Evolutionary conservation across 2,329 filamentous ascomycete species (phyloP).

Genomic region (Setomelanomma holmii): DNA sequence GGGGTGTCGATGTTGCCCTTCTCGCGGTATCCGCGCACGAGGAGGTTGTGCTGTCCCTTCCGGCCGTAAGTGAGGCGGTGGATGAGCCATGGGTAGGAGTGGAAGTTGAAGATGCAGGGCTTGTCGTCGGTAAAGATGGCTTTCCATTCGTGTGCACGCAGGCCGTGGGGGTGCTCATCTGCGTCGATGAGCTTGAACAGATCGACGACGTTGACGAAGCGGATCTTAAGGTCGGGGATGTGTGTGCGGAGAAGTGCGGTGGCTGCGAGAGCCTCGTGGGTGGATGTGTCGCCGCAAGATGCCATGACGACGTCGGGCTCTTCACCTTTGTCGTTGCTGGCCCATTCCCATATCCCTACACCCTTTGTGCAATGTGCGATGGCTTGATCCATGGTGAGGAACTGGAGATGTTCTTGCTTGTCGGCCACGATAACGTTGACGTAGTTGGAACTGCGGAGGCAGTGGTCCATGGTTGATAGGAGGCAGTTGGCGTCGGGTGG

Average conservation of each 20-base stretch:
- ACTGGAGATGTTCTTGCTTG: constrained; percentile 81
- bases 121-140: constrained; percentile 75
- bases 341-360: constrained; percentile 78
- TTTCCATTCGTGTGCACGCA: constrained; percentile 65
- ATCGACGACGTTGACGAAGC: constrained; percentile 81
- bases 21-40: constrained; percentile 81
- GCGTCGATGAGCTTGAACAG: constrained; percentile 79
- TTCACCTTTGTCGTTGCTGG: constrained; percentile 71
- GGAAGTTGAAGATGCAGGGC: constrained; percentile 84
- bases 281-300: constrained; percentile 76
- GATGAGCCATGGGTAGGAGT: constrained; percentile 81
- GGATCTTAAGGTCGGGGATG: constrained; percentile 75
- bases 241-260: constrained; percentile 75
- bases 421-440: constrained; percentile 83
- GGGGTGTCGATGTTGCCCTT: constrained; percentile 87
- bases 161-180: constrained; percentile 74
- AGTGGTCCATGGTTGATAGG: constrained; percentile 78
- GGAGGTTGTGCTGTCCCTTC: constrained; percentile 70
- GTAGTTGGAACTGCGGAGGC: constrained; percentile 75
- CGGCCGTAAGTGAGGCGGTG: constrained; percentile 80
- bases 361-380: constrained; percentile 80
- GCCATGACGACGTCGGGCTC: constrained; percentile 81
- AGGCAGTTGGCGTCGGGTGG: constrained; percentile 82
- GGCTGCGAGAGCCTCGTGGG: constrained; percentile 76
- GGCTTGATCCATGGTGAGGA: constrained; percentile 74